Conservation (phyloP, 176 grass and related monocot genomes). For the Urochloa ruziziensis region DNA sequence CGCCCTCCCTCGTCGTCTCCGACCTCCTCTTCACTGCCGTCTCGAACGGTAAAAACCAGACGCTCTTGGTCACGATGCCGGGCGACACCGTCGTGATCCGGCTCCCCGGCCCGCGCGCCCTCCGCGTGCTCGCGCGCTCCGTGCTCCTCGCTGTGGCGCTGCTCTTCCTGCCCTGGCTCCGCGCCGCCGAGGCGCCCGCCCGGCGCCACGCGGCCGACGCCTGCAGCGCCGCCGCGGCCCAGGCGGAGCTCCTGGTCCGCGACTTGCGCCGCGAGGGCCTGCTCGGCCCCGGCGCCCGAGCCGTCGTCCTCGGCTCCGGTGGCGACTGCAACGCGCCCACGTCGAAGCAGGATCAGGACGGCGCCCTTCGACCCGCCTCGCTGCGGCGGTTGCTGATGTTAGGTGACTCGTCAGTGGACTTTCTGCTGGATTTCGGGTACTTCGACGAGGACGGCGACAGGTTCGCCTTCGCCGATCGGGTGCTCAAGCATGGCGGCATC, state of each 20-base stretch:
- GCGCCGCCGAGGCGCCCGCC: conserved; percentile 10
- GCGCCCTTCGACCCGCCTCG: conserved; percentile 26
- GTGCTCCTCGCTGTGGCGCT: too few relatives aligned
- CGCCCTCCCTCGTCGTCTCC: background rate
- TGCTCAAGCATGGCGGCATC: conserved; percentile 65
- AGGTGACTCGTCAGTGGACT: conserved; percentile 56
- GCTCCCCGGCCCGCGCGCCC: conserved; percentile 49
- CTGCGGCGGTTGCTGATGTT: conserved; percentile 30
- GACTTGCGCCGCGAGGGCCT: conserved; percentile 62
- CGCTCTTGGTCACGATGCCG: conserved; percentile 28
- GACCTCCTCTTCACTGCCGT: conserved; percentile 24
- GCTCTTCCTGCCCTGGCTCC: conserved; percentile 58
- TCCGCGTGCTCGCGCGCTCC: conserved; percentile 48
- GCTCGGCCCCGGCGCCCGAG: conserved; percentile 22
- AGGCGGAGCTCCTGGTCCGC: conserved; percentile 60
- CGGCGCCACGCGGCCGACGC: conserved; percentile 25
- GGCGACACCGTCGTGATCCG: conserved; percentile 51
- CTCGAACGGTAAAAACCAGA: conserved; percentile 14
- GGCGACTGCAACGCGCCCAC: conserved; percentile 20
- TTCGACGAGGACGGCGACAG: conserved; percentile 40
- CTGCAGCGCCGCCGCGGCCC: conserved; percentile 37
- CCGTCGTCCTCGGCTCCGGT: conserved; percentile 44
- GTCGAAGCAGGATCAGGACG: conserved; percentile 31
- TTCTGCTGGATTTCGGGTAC: conserved; percentile 47
- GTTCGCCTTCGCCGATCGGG: conserved; percentile 48